Evolutionary conservation across 164 flowering plant genomes (phyloP).

Genomic region (Magnolia officinalis): DNA sequence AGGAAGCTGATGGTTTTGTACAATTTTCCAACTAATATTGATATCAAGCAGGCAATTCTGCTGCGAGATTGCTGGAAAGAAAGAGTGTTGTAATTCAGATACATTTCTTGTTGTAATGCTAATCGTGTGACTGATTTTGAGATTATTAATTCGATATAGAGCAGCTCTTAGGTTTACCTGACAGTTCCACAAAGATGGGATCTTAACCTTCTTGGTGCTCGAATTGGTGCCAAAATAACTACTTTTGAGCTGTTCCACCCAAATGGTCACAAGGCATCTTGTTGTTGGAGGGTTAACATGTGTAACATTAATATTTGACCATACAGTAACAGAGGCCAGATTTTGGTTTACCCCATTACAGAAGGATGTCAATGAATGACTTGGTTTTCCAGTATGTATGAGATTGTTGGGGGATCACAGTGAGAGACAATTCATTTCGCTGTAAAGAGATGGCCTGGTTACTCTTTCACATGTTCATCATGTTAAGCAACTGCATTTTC

Average conservation of each 20-base stretch:
- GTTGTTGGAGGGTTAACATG: background rate
- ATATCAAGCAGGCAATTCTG: too few relatives aligned
- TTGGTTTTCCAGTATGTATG: background rate
- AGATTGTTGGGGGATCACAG: background rate
- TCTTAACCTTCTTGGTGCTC: background rate
- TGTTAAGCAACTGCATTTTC: background rate
- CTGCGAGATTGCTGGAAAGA: too few relatives aligned
- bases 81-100: background rate
- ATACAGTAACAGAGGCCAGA: background rate
- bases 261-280: background rate
- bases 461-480: background rate
- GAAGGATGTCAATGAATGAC: background rate
- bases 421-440: background rate
- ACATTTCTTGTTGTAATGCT: background rate
- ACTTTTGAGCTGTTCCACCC: background rate
- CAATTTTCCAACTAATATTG: too few relatives aligned
- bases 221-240: too few relatives aligned
- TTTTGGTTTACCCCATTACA: background rate
- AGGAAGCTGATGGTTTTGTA: too few relatives aligned
- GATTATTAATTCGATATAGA: too few relatives aligned
- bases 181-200: background rate
- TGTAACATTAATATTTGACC: too few relatives aligned
- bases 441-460: background rate
- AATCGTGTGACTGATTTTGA: too few relatives aligned
- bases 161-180: background rate